Evolutionary conservation across 2,329 filamentous ascomycete genomes (phyloP).

Genomic region (Sodiomyces alkalinus): DNA sequence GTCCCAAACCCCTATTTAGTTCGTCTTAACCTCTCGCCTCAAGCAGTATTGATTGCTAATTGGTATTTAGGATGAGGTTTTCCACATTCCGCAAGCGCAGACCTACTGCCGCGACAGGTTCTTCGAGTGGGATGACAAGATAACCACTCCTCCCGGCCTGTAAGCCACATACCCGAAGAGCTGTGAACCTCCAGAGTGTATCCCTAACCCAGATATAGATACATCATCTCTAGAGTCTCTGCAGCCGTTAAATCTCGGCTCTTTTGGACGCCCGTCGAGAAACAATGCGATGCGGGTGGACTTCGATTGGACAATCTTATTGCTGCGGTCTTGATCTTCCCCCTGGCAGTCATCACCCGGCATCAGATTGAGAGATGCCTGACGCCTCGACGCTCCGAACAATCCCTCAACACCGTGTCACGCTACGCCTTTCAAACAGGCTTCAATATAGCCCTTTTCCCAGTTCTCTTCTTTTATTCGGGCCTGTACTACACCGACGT

Average conservation of each 20-base stretch:
- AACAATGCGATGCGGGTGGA: neutral
- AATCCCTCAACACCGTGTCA: constrained; percentile 14
- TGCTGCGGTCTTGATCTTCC: constrained; percentile 24
- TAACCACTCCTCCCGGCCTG: constrained; percentile 88
- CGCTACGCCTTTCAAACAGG: constrained; percentile 42
- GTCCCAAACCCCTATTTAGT: constrained; percentile 42
- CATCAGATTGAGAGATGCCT: constrained; percentile 35
- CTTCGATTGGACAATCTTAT: constrained; percentile 28
- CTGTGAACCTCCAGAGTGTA: neutral
- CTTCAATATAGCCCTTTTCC: constrained; percentile 72
- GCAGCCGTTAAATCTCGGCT: neutral
- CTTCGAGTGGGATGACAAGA: constrained; percentile 82
- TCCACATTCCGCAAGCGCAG: constrained; percentile 84
- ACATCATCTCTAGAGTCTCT: constrained; percentile 24
- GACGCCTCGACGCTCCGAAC: too few species aligned
- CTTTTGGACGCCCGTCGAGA: neutral
- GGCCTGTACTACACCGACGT: constrained; percentile 92
- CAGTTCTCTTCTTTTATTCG: constrained; percentile 90
- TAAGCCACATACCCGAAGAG: constrained; percentile 20
- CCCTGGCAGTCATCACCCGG: constrained; percentile 35
- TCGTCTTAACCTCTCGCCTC: constrained; percentile 9
- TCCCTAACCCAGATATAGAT: constrained; percentile 16
- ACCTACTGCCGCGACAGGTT: constrained; percentile 67
- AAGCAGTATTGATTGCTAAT: too few species aligned
- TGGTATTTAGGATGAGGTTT: constrained; percentile 66